Conservation (phyloP, 1,284 basidiomycete genomes). For the Golubevia sp. region DNA sequence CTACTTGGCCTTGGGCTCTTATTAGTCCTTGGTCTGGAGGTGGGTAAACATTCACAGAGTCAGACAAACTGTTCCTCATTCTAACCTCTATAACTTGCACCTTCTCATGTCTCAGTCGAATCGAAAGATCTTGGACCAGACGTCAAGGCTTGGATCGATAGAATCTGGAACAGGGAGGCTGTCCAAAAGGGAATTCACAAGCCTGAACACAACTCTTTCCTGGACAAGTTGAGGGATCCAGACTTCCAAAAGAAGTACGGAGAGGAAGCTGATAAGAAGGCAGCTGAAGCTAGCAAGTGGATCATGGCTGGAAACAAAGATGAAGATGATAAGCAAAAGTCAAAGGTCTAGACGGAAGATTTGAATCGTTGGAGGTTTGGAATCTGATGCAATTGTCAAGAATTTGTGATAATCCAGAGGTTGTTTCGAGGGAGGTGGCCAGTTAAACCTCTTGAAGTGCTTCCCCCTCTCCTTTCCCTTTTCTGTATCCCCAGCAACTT, state of each 20-base stretch:
- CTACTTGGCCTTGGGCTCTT: conserved; percentile 13
- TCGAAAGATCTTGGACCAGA: conserved; percentile 7
- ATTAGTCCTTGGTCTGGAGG: conserved; percentile 4
- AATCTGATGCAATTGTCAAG: neutral
- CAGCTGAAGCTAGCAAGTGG: conserved; percentile 7
- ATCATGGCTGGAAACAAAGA: conserved; percentile 16
- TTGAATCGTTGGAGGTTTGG: neutral
- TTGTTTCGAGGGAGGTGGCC: no score
- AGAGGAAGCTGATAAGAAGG: conserved; percentile 13
- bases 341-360: neutral
- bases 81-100: neutral
- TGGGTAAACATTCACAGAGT: neutral
- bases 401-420: no score
- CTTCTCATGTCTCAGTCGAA: neutral
- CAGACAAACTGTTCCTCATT: neutral
- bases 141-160: conserved; percentile 24
- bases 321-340: conserved; percentile 7
- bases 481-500: no score
- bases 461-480: no score
- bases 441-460: no score
- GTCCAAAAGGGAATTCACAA: conserved; percentile 24
- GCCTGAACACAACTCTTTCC: conserved; percentile 12
- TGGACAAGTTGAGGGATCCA: conserved; percentile 14
- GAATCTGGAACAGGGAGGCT: conserved; percentile 21
- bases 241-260: conserved; percentile 16